Evolutionary conservation across 768 basidiomycete genomes (phyloP).

Genomic region (Hypsizygus marmoreus): DNA sequence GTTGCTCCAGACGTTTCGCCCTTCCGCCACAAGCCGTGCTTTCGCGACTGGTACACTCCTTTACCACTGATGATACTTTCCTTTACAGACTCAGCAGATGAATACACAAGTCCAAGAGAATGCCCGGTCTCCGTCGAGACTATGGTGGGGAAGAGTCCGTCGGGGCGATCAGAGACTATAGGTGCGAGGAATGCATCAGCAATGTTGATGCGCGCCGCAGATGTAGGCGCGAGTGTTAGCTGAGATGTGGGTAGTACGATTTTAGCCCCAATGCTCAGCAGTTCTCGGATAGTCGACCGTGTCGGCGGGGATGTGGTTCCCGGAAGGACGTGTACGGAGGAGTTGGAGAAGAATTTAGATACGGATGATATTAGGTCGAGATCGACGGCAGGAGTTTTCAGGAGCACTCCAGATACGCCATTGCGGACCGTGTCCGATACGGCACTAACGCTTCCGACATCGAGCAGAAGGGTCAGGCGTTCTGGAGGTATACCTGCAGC

Average conservation of each 20-base stretch:
- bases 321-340: slow-evolving; percentile 63
- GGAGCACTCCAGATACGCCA: slow-evolving; percentile 76
- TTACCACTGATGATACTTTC: slow-evolving; percentile 87
- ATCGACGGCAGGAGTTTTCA: slow-evolving; percentile 74
- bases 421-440: slow-evolving; percentile 74
- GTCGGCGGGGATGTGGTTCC: slow-evolving; percentile 52
- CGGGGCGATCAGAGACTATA: slow-evolving; percentile 81
- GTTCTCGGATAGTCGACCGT: slow-evolving; percentile 59
- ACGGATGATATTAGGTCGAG: slow-evolving; percentile 77
- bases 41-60: slow-evolving; percentile 95
- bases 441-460: slow-evolving; percentile 70
- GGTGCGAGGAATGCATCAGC: slow-evolving; percentile 86
- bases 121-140: slow-evolving; percentile 80
- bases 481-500: slow-evolving; percentile 63
- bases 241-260: slow-evolving; percentile 73
- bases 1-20: slow-evolving; percentile 95
- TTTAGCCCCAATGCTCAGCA: slow-evolving; percentile 58
- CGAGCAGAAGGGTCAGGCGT: slow-evolving; percentile 75
- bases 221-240: slow-evolving; percentile 60
- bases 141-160: slow-evolving; percentile 92
- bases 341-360: slow-evolving; percentile 69
- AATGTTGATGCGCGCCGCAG: slow-evolving; percentile 63
- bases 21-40: slow-evolving; percentile 95
- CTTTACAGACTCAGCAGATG: slow-evolving; percentile 80
- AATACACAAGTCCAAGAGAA: slow-evolving; percentile 93